phyloP scores from a whole-genome alignment of 1,284 basidiomycete genomes.

The Leccinum laetum region DNA sequence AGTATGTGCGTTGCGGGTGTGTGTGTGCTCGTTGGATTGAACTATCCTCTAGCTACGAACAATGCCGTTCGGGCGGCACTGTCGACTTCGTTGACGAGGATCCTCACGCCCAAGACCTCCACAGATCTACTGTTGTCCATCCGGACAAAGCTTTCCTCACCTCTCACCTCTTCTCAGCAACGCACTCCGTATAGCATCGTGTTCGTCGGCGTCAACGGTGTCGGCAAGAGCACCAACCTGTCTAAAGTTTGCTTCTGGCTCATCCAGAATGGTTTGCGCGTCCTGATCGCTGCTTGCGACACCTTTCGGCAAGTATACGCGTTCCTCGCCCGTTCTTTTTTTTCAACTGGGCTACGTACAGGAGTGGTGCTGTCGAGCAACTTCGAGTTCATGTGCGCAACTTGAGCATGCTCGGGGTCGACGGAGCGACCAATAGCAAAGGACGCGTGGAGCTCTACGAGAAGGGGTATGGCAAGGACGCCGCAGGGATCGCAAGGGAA shows the following conservation, averaged over 20 bases:
- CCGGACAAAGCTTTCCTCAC: slow-evolving; percentile 69
- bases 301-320: slow-evolving; percentile 76
- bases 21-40: slow-evolving; percentile 9
- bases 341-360: slow-evolving; percentile 26
- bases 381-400: slow-evolving; percentile 96
- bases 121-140: slow-evolving; percentile 91
- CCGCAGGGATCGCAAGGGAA: slow-evolving; percentile 96
- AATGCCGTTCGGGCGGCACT: slow-evolving; percentile 85
- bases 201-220: slow-evolving; percentile 99
- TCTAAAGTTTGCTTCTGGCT: slow-evolving; percentile 99
- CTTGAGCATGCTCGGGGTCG: slow-evolving; percentile 82
- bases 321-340: background rate
- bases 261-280: slow-evolving; percentile 90
- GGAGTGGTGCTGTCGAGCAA: slow-evolving; percentile 97
- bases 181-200: slow-evolving; percentile 91
- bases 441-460: slow-evolving; percentile 92
- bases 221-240: slow-evolving; percentile 98
- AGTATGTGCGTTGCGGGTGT: slow-evolving; percentile 50
- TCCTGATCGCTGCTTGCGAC: slow-evolving; percentile 98
- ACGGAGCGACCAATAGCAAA: slow-evolving; percentile 67
- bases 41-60: slow-evolving; percentile 62
- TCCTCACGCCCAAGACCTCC: slow-evolving; percentile 95
- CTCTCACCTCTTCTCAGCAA: slow-evolving; percentile 68
- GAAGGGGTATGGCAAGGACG: slow-evolving; percentile 97
- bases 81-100: slow-evolving; percentile 86